These are phyloP conservation scores for Stromatinia cepivora DNA, from an alignment of 2,329 filamentous ascomycete species.

Conservation along the genomic window DNA sequence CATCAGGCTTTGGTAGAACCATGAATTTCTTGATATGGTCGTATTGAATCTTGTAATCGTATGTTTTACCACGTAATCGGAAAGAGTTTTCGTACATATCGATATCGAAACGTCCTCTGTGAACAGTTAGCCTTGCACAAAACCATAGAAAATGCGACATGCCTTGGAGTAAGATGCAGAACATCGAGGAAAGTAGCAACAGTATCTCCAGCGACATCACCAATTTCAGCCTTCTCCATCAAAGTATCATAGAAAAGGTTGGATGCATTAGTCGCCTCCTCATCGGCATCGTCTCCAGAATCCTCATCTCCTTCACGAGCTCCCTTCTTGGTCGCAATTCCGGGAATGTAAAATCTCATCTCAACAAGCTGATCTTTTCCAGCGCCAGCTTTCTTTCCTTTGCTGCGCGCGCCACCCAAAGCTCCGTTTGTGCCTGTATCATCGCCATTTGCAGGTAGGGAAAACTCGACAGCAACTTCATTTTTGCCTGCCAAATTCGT, in stretches of 20 bases:
- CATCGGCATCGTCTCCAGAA: slow-evolving; percentile 60
- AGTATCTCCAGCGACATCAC: slow-evolving; percentile 96
- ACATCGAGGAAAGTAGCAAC: slow-evolving; percentile 97
- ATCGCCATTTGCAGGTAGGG: slow-evolving; percentile 68
- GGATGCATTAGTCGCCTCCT: slow-evolving; percentile 91
- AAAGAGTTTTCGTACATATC: slow-evolving; percentile 99
- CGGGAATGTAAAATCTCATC: slow-evolving; percentile 98
- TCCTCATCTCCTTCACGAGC: slow-evolving; percentile 64
- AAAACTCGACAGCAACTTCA: slow-evolving; percentile 94
- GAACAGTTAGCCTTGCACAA: slow-evolving; percentile 34
- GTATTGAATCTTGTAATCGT: slow-evolving; percentile 99
- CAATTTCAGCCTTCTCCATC: slow-evolving; percentile 98
- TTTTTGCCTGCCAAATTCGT: slow-evolving; percentile 97
- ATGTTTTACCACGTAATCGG: slow-evolving; percentile 95
- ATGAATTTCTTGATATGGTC: slow-evolving; percentile 98
- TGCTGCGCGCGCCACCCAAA: slow-evolving; percentile 69
- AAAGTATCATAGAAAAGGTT: slow-evolving; percentile 98
- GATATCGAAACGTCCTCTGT: slow-evolving; percentile 96
- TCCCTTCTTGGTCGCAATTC: slow-evolving; percentile 78
- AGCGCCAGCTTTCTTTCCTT: slow-evolving; percentile 86
- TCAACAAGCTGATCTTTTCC: slow-evolving; percentile 92
- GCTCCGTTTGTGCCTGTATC: slow-evolving; percentile 73
- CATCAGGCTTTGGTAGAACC: slow-evolving; percentile 97
- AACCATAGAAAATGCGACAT: slow-evolving; percentile 36
- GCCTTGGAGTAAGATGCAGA: slow-evolving; percentile 93